phyloP scores from a whole-genome alignment of 2,329 filamentous ascomycete genomes.

The Malbranchea cinnamomea region DNA sequence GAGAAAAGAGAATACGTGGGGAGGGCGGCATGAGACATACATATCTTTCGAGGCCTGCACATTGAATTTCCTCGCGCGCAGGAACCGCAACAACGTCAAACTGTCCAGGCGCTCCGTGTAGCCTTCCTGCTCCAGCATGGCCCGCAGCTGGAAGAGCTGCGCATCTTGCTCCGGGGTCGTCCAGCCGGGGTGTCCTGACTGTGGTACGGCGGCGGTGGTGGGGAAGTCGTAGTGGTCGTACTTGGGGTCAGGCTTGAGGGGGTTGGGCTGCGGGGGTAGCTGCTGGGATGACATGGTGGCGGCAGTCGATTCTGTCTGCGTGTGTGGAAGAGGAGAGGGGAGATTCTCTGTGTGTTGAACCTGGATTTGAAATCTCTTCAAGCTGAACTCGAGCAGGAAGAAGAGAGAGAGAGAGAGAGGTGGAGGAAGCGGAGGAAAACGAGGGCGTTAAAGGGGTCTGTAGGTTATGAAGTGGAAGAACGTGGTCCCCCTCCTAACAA shows the following conservation, averaged over 20 bases:
- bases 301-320: background rate
- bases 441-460: background rate
- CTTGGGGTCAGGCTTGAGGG: conserved; percentile 57
- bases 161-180: conserved; percentile 79
- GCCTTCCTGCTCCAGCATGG: conserved; percentile 69
- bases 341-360: conserved; percentile 2
- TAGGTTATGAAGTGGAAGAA: too few relatives aligned
- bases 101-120: conserved; percentile 79
- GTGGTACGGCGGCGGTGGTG: conserved; percentile 53
- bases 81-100: conserved; percentile 78
- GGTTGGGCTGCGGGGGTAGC: conserved; percentile 16
- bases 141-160: conserved; percentile 70
- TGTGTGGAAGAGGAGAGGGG: conserved; percentile 5
- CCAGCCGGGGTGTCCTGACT: conserved; percentile 73
- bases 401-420: conserved; percentile 5
- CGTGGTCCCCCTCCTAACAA: too few relatives aligned
- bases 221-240: conserved; percentile 96
- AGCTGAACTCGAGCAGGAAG: conserved; percentile 5
- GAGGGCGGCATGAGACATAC: conserved; percentile 39
- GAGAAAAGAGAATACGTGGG: conserved; percentile 5
- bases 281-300: conserved; percentile 4
- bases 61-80: conserved; percentile 91
- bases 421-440: conserved; percentile 3
- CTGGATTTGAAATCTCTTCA: too few relatives aligned
- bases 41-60: conserved; percentile 72